Percentiles rank a stretch among this genome's conserved stretches.
These are phyloP conservation scores for Rhodamnia argentea DNA, from an alignment of 345 rosid species.

Conservation along the genomic window DNA sequence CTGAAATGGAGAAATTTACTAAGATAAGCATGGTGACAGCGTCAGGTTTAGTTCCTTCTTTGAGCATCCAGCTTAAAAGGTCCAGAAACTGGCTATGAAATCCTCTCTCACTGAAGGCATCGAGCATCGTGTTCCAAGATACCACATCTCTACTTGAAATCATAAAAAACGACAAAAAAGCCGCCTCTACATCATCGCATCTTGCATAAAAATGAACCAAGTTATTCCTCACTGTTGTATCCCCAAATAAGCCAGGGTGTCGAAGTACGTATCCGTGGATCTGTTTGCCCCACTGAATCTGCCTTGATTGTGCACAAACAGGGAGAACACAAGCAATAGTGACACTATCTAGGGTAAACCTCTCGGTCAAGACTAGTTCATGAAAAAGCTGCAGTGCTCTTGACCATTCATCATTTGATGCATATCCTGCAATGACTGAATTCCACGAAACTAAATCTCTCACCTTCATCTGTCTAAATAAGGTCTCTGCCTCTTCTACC, in stretches of 20 bases:
- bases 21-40: slow-evolving; percentile 34
- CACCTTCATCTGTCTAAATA: slow-evolving; percentile 47
- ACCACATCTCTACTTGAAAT: slow-evolving; percentile 35
- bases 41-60: slow-evolving; percentile 42
- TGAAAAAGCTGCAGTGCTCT: slow-evolving; percentile 49
- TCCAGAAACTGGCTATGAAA: slow-evolving; percentile 26
- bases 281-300: slow-evolving; percentile 36
- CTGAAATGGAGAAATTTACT: slow-evolving; percentile 19
- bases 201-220: slow-evolving; percentile 58
- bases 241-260: slow-evolving; percentile 21
- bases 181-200: slow-evolving; percentile 37
- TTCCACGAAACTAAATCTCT: slow-evolving; percentile 91
- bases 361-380: slow-evolving; percentile 26
- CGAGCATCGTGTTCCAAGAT: slow-evolving; percentile 61
- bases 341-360: slow-evolving; percentile 43
- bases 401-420: slow-evolving; percentile 46
- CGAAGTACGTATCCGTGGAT: slow-evolving; percentile 39
- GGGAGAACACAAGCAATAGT: slow-evolving; percentile 61
- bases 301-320: slow-evolving; percentile 43
- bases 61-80: slow-evolving; percentile 32
- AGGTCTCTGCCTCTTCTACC: slow-evolving; percentile 40
- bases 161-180: slow-evolving; percentile 33
- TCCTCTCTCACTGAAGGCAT: slow-evolving; percentile 29
- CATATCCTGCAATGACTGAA: slow-evolving; percentile 63
- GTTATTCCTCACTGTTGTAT: slow-evolving; percentile 37